Evolutionary conservation across 2,329 filamentous ascomycete genomes (phyloP).

Genomic region (Aureobasidium vineae): DNA sequence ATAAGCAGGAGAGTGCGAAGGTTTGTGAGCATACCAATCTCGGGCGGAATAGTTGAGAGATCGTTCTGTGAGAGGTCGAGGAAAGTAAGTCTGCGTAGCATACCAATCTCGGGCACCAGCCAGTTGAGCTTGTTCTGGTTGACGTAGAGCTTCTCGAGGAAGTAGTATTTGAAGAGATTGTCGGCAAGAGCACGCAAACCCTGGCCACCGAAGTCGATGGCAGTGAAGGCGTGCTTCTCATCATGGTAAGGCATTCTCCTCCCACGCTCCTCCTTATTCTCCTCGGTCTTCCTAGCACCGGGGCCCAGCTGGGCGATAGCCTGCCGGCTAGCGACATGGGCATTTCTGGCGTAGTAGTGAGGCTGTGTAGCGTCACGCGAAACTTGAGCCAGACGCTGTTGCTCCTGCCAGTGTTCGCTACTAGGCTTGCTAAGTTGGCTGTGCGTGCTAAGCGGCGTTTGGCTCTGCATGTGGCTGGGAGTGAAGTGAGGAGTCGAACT

Average conservation of each 20-base stretch:
- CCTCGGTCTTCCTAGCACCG: conserved; percentile 51
- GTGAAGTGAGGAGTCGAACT: conserved; percentile 64
- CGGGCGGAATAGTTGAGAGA: conserved; percentile 74
- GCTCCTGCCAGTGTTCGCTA: conserved; percentile 80
- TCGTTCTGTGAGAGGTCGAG: conserved; percentile 90
- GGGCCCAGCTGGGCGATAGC: conserved; percentile 53
- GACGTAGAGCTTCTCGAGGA: conserved; percentile 88
- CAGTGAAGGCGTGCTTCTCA: conserved; percentile 49
- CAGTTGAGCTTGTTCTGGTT: conserved; percentile 85
- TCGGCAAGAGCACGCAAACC: conserved; percentile 78
- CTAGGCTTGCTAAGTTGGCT: conserved; percentile 58
- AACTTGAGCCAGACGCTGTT: conserved; percentile 76
- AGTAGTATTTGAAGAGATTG: conserved; percentile 81
- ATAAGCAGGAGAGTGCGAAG: conserved; percentile 82
- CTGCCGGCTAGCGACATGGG: conserved; percentile 68
- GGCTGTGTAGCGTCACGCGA: conserved; percentile 66
- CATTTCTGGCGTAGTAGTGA: conserved; percentile 71
- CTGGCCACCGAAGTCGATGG: conserved; percentile 94
- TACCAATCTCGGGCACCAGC: conserved; percentile 78
- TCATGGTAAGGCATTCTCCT: conserved; percentile 23
- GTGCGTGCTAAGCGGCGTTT: conserved; percentile 56
- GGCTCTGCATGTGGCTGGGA: conserved; percentile 59
- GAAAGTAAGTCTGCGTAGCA: conserved; percentile 74
- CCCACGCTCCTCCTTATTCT: conserved; percentile 38
- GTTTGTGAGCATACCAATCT: conserved; percentile 96